Evolutionary conservation across 2,329 filamentous ascomycete species (phyloP), one percentile per base, ranked within the genome.

Genomic region (Colletotrichum spaethianum): DNA sequence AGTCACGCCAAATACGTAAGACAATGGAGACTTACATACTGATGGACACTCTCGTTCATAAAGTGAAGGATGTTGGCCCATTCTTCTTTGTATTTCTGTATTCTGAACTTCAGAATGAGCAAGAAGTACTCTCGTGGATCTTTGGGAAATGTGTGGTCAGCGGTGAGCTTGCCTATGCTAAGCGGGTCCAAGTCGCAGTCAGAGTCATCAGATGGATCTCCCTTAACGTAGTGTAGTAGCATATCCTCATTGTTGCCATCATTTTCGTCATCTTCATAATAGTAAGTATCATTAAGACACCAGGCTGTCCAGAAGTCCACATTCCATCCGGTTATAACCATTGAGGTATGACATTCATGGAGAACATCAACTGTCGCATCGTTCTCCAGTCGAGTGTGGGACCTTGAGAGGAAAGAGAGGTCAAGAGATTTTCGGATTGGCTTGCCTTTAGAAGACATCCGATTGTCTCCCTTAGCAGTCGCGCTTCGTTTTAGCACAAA

Each of bases 121-220:
- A 61, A 26, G 11, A 67, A 61, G 9, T 67, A 67, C 5, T 67
- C 55, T 20, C 64, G 16, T 3, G 64, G 64, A 3, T 67, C 56
- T 1, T 9, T 33, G 0, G 31, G 50, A 2, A 36, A 42, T 4
- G 1, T 26, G 0, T 3, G 1, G 23, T 55, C 38, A 6, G 62
- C 36, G 2, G 26, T 6, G 3, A 56, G 4, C 4, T 33, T 44
- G 14, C 60, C 44, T 46, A 52, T 63, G 28, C 28, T 48, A 4
- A 63, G 3, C 2, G 60, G 23, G 31, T 63, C 60, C 7, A 53
- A 20, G 7, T 20, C 6, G 1, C 4, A n/a, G 3, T 4, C 14
- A 1, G 7, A 0, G 11, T 26, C 31, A 11, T 63, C 60, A 0
- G 28, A 7, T 16, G 40, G 23, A 11, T 48, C 23, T 1, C 2